Conservation (phyloP, 306 rosid species). For the Malus domestica region DNA sequence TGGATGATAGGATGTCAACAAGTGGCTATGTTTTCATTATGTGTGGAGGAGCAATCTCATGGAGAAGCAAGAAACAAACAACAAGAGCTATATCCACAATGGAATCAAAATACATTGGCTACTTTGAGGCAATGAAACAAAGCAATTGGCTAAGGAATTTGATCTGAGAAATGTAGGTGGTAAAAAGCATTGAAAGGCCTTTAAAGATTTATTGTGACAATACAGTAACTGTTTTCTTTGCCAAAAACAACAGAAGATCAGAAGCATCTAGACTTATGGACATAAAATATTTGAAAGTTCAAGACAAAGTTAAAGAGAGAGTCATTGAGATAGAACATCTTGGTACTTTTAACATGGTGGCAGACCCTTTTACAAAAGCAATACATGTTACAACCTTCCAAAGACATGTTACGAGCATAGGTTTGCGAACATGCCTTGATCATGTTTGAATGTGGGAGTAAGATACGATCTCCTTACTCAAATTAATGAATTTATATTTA, state of each 20-base stretch:
- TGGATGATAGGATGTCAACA: no score
- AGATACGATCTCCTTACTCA: not conserved
- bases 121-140: no score
- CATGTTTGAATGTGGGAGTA: not conserved
- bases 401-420: no score
- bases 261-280: not conserved
- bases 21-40: no score
- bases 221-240: not conserved
- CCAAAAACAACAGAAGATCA: not conserved
- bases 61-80: no score
- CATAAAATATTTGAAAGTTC: not conserved
- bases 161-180: not conserved
- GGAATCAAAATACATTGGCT: not conserved
- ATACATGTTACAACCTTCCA: not conserved
- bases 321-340: not conserved
- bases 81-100: no score
- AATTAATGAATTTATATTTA: no score
- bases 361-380: not conserved
- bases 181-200: not conserved
- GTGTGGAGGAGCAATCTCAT: no score
- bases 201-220: not conserved
- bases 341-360: not conserved
- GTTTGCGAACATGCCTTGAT: not conserved
- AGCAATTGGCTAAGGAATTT: not conserved
- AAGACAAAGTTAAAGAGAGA: no score